Evolutionary conservation across 192 early-diverging fungal species (phyloP), one percentile per base, ranked within the genome.

Genomic region (Phycomyces blakesleeanus): DNA sequence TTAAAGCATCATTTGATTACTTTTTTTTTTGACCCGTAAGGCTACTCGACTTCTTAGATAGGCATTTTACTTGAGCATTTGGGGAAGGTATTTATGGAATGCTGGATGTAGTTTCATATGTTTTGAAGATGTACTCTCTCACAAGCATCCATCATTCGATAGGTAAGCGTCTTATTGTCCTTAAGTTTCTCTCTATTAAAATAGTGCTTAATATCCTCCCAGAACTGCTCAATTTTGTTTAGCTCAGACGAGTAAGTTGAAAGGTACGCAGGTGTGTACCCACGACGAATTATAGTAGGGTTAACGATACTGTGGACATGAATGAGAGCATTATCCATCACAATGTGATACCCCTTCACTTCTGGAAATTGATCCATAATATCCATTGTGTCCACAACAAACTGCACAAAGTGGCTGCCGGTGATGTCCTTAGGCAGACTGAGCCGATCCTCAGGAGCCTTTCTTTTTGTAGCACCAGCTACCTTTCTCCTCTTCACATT

Each of bases 351-450:
- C 34, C 29, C 55, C 29, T 38, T 56, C 55, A 56, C 34, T 56
- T 56, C 55, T 56, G 55, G 26, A 38, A 56, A 29, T n/a, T 38
- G 16, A 38, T 56, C 55, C 29, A 56, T 56, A 27, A 56, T 56
- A 37, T 56, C 55, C 55, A 47, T 47, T 47, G 44, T 47, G 11
- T 47, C 44, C 10, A 24, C 34, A 38, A 56, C 49, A 27, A 56
- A 56, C 27, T 56, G 55, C 55, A 57, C 39, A 40, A 21, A 57
- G 27, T 57, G 16, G 1, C n/a, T 15, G 18, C 44, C 44, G 25
- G 34, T 38, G 34, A 27, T 37, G 18, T 15, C 55, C 55, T 56
- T 56, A 20, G 27, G 34, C 8, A 56, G 25, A 56, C 25, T 18
- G 25, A 37, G n/a, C 15, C 29, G 14, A 56, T 56, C 29, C n/a